A percentile compares a stretch with the other conserved stretches of the same genome.
phyloP scores from a whole-genome alignment of 805 yeast genomes.

The Starmerella sp. region DNA sequence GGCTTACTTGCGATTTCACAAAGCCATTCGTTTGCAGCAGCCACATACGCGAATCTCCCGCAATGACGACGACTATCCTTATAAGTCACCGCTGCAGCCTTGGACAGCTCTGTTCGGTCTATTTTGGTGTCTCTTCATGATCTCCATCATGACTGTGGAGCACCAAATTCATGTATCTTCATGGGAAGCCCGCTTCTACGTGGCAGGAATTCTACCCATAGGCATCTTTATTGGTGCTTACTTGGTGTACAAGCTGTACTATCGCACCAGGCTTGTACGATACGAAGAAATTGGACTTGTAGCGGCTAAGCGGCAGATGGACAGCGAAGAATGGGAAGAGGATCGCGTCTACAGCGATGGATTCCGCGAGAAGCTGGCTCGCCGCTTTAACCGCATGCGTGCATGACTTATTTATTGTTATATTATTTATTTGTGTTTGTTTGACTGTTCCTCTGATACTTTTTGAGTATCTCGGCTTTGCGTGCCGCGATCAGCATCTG shows the following conservation, averaged over 20 bases:
- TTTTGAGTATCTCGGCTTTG: constrained; percentile 2
- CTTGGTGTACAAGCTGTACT: constrained; percentile 42
- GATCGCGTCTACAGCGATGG: constrained; percentile 20
- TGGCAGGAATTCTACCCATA: constrained; percentile 34
- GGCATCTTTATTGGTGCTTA: constrained; percentile 41
- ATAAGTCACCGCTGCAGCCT: constrained; percentile 57
- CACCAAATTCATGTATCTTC: neutral
- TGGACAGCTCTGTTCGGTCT: constrained; percentile 48
- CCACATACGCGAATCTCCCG: constrained; percentile 46
- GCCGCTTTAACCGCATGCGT: neutral
- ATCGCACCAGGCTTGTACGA: constrained; percentile 52
- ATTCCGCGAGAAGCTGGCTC: constrained; percentile 5
- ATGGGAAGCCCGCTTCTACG: neutral
- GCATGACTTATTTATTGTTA: neutral
- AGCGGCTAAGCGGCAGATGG: constrained; percentile 33
- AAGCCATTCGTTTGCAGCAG: constrained; percentile 41
- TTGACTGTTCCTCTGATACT: neutral
- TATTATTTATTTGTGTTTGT: neutral
- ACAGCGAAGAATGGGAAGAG: constrained; percentile 22
- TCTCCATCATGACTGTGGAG: neutral
- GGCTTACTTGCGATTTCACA: constrained; percentile 49
- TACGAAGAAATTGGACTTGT: constrained; percentile 67
- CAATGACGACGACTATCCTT: constrained; percentile 55
- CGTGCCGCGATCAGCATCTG: constrained; percentile 8
- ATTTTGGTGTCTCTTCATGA: constrained; percentile 6